Conservation (phyloP, 2,329 filamentous ascomycete species). For the Diplocarpon rosae region DNA sequence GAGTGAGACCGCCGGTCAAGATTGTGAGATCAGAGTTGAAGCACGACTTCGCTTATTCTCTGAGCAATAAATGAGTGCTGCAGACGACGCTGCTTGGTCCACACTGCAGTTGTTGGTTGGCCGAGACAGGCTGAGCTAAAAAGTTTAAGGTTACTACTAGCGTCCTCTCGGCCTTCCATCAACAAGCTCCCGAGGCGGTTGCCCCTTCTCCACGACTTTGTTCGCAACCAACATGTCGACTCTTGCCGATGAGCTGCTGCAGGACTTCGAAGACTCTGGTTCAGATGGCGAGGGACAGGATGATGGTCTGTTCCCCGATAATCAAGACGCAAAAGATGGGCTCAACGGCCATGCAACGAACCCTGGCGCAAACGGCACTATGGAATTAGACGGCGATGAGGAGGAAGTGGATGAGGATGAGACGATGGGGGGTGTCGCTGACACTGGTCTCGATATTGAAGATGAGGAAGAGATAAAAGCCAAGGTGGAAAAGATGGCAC, state of each 20-base stretch:
- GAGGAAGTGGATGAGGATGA: conserved; percentile 52
- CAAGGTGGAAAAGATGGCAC: conserved; percentile 73
- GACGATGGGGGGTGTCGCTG: conserved; percentile 38
- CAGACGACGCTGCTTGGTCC: background rate
- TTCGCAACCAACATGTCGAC: conserved; percentile 57
- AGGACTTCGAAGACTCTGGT: conserved; percentile 80
- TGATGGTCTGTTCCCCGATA: conserved; percentile 32
- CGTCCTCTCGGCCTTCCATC: too few species aligned
- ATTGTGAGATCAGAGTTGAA: background rate
- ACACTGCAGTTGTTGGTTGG: conserved; percentile 1
- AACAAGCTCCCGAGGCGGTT: background rate
- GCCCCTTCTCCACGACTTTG: conserved; percentile 1
- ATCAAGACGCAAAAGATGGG: conserved; percentile 31
- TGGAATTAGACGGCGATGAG: conserved; percentile 51
- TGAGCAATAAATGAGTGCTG: background rate
- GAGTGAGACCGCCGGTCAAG: too few species aligned
- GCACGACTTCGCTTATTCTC: background rate
- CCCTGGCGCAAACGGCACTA: conserved; percentile 32
- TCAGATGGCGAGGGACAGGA: conserved; percentile 57
- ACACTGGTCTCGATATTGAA: conserved; percentile 35
- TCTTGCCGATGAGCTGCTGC: conserved; percentile 81
- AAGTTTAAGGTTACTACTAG: background rate
- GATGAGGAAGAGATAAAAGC: conserved; percentile 62
- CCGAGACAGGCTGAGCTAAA: conserved; percentile 2
- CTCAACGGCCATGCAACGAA: conserved; percentile 24